Base-by-base conservation (phyloP, 2,329 filamentous ascomycete genomes). In the Lizonia empirigonia region DNA sequence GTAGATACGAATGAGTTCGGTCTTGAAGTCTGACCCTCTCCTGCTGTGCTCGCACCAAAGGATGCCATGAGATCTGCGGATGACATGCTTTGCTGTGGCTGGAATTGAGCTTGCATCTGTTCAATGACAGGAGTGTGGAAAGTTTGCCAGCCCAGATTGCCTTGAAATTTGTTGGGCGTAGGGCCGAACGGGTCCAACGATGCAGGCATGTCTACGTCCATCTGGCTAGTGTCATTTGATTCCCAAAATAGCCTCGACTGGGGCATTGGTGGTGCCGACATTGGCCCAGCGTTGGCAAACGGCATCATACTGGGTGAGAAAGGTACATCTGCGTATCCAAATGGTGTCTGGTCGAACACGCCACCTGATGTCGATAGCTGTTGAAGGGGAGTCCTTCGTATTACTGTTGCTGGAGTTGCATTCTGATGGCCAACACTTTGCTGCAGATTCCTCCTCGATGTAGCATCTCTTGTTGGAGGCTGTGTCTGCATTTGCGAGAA, bases 261-360 rank as follows among this genome's bases (percentile, higher is more conserved):
- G 24, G 82, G 79, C 55, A 82, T 79, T 39, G 80, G 77, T 20
- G 83, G 82, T n/a, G 82, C 82, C 8, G 81, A 79, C 40, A 79
- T 76, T 8, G 81, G 77, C 19, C 79, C 81, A n/a, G 78, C 67
- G 30, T 78, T 76, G 19, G 74, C 73, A 54, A 82, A 77, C 33
- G 80, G 79, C 56, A 84, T 81, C 51, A 83, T 72, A 51, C 84
- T 81, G 5, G 82, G 82, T 2, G 83, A 84, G 55, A 82, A 82
- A 44, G 83, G 82, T 22, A 85, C 67, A 49, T 77, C 78, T 5
- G 77, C 74, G 60, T 81, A 82, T 19, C 83, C 75, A 56, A 77
- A 68, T 23, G 77, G 64, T 15, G 71, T 71, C 34, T 72, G 67
- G 22, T 67, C 74, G 63, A 66, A 71, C 29, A 71, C 48, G n/a